These are phyloP conservation scores for Trypanosoma boissoni DNA, from an alignment of 208 protist genomes.

Conservation along the genomic window DNA sequence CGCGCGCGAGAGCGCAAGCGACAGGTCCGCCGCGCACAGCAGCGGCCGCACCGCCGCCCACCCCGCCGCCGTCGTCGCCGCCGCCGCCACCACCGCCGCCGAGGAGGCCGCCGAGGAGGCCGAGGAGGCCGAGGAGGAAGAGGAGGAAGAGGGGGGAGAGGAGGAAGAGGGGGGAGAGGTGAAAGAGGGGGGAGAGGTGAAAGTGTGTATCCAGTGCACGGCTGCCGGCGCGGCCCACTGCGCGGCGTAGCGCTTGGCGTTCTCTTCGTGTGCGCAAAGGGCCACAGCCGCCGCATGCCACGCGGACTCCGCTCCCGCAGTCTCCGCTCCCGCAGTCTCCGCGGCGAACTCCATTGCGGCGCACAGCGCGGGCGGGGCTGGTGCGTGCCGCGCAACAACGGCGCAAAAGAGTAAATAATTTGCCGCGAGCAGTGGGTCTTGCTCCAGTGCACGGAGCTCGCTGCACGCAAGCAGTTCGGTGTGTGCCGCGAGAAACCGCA, in stretches of 20 bases:
- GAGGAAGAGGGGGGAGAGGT: too few relatives aligned
- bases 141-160: too few relatives aligned
- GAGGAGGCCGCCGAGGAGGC: slow-evolving; percentile 30
- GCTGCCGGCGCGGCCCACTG: too few relatives aligned
- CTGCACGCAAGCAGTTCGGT: slow-evolving; percentile 44
- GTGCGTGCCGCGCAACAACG: slow-evolving; percentile 40
- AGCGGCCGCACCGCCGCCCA: slow-evolving; percentile 29
- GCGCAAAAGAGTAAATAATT: slow-evolving; percentile 74
- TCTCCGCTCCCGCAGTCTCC: too few relatives aligned
- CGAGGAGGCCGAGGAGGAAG: too few relatives aligned
- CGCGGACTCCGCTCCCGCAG: too few relatives aligned
- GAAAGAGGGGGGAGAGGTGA: too few relatives aligned
- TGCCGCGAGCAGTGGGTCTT: slow-evolving; percentile 59
- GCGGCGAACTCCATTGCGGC: slow-evolving; percentile 34
- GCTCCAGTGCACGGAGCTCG: slow-evolving; percentile 44
- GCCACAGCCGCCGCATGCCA: too few relatives aligned
- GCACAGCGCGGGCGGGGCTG: slow-evolving; percentile 28
- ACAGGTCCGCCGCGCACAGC: slow-evolving; percentile 33
- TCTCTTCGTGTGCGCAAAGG: too few relatives aligned
- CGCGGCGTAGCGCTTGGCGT: too few relatives aligned
- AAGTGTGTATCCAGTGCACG: too few relatives aligned
- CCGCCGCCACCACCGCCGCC: slow-evolving; percentile 48
- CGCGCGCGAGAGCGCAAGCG: not conserved
- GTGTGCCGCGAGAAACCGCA: slow-evolving; percentile 32
- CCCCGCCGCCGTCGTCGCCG: slow-evolving; percentile 42